phyloP scores from a whole-genome alignment of 805 yeast species.

The Monosporozyma yasuniensis region DNA sequence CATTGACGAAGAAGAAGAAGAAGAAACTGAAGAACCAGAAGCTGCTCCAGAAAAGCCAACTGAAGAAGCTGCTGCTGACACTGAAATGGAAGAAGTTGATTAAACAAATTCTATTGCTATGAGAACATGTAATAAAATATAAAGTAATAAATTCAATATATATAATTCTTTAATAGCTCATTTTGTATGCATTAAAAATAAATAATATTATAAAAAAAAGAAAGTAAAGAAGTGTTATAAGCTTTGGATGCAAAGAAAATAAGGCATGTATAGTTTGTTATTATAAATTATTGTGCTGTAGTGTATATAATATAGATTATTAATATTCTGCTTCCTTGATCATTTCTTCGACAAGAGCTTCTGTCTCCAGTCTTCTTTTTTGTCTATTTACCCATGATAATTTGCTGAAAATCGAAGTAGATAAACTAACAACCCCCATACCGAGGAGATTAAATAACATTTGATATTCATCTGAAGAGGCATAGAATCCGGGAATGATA shows the following conservation, averaged over 20 bases:
- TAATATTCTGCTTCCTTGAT: neutral
- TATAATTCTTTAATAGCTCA: neutral
- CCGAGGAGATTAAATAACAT: conserved; percentile 22
- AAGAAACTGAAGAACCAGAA: conserved; percentile 37
- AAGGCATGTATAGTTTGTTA: too few species aligned
- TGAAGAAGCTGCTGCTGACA: conserved; percentile 64
- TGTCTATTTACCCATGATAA: conserved; percentile 1
- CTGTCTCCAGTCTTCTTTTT: neutral
- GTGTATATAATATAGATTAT: too few species aligned
- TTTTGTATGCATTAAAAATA: neutral
- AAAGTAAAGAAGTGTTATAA: too few species aligned
- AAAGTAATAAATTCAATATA: neutral
- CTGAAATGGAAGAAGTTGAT: conserved; percentile 99
- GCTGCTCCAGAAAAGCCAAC: conserved; percentile 41
- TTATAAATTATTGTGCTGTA: too few species aligned
- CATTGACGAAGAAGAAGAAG: conserved; percentile 82
- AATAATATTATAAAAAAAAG: conserved; percentile 1
- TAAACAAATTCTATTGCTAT: conserved; percentile 31
- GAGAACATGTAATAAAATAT: conserved; percentile 1
- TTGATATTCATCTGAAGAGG: conserved; percentile 15
- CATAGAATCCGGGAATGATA: conserved; percentile 1
- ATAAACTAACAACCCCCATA: conserved; percentile 16
- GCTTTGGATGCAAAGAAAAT: too few species aligned
- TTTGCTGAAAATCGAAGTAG: conserved; percentile 10
- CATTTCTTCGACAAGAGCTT: neutral